phyloP scores from a whole-genome alignment of 768 basidiomycete species.

The Kwoniella dejecticola region DNA sequence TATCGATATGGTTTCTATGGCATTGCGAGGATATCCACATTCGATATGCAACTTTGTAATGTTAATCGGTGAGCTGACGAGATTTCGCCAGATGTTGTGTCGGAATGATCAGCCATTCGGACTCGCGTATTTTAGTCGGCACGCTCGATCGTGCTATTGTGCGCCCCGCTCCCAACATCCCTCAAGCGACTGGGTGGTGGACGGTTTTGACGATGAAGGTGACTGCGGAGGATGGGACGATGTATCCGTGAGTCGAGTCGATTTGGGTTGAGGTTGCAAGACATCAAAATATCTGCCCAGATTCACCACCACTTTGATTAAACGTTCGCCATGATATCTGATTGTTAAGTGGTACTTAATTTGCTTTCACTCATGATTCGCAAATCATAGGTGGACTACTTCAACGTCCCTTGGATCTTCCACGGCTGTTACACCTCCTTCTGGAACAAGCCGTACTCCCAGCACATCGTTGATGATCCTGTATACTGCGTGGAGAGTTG shows the following conservation, averaged over 20 bases:
- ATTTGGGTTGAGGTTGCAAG: too few relatives aligned
- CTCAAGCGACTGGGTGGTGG: background rate
- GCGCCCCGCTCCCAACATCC: conserved; percentile 2
- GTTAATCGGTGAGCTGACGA: too few relatives aligned
- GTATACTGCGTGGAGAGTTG: background rate
- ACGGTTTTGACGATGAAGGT: conserved; percentile 1
- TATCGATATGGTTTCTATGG: too few relatives aligned
- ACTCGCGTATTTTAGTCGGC: conserved; percentile 2
- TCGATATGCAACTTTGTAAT: too few relatives aligned
- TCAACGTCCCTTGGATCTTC: conserved; percentile 10
- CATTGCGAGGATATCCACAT: too few relatives aligned
- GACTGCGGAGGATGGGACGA: conserved; percentile 9
- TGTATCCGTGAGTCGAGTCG: conserved; percentile 6
- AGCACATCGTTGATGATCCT: background rate
- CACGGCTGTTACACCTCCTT: conserved; percentile 12
- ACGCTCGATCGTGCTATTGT: conserved; percentile 7
- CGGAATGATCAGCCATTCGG: conserved; percentile 1
- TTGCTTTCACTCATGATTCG: too few relatives aligned
- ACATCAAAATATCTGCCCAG: too few relatives aligned
- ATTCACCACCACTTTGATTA: too few relatives aligned
- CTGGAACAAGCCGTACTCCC: background rate
- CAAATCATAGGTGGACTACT: conserved; percentile 10
- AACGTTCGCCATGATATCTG: too few relatives aligned
- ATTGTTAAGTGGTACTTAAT: too few relatives aligned
- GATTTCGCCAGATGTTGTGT: background rate